A percentile compares a stretch with the other conserved stretches of the same genome.
These are phyloP conservation scores for Colletotrichum plurivorum DNA, from an alignment of 2,329 filamentous ascomycete species.

Conservation along the genomic window DNA sequence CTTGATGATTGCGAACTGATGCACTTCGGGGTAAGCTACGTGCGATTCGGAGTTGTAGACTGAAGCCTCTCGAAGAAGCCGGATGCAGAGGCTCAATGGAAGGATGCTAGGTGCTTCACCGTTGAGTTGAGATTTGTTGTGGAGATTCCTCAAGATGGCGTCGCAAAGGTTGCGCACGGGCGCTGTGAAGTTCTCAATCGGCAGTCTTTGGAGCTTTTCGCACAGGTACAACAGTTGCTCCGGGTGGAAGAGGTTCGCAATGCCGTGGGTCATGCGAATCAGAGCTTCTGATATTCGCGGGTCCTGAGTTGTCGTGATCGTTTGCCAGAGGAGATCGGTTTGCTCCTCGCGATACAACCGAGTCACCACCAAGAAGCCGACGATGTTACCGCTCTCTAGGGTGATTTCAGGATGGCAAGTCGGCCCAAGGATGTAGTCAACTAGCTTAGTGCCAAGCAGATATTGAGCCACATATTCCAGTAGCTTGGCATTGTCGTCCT, in stretches of 20 bases:
- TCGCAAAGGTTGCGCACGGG: slow-evolving; percentile 75
- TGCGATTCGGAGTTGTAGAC: slow-evolving; percentile 66
- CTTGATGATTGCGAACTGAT: slow-evolving; percentile 73
- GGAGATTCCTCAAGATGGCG: slow-evolving; percentile 64
- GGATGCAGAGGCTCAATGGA: slow-evolving; percentile 69
- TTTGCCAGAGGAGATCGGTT: slow-evolving; percentile 87
- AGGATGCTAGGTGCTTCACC: slow-evolving; percentile 52
- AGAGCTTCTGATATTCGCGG: slow-evolving; percentile 87
- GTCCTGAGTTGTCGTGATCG: slow-evolving; percentile 85
- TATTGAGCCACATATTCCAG: slow-evolving; percentile 79
- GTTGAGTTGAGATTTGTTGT: slow-evolving; percentile 59
- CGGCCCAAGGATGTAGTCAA: slow-evolving; percentile 90
- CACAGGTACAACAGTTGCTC: slow-evolving; percentile 75
- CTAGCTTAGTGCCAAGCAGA: slow-evolving; percentile 77
- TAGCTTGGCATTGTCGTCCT: slow-evolving; percentile 59
- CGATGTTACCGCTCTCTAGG: slow-evolving; percentile 82
- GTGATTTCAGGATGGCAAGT: slow-evolving; percentile 95
- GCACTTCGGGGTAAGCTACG: slow-evolving; percentile 72
- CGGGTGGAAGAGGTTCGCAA: slow-evolving; percentile 64
- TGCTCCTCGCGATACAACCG: slow-evolving; percentile 79
- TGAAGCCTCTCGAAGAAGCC: slow-evolving; percentile 80
- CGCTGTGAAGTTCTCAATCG: slow-evolving; percentile 73
- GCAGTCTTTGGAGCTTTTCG: slow-evolving; percentile 76
- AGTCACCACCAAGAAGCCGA: slow-evolving; percentile 89
- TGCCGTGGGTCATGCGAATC: slow-evolving; percentile 72